Evolutionary conservation across 1,284 basidiomycete genomes (phyloP).

Genomic region (Sphagnurus paluster): DNA sequence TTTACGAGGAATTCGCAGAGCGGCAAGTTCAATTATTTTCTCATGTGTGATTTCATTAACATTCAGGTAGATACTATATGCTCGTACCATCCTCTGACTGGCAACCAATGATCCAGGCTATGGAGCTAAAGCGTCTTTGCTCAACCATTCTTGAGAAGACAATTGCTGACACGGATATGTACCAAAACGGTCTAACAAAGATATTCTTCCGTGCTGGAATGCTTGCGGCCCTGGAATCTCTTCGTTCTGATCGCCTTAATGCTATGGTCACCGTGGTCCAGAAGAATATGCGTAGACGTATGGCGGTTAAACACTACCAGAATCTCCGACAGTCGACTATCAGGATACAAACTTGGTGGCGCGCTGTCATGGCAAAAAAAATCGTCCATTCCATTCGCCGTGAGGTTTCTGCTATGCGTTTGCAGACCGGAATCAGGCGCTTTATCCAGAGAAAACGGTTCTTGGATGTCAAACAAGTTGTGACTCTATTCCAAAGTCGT

Average conservation of each 20-base stretch:
- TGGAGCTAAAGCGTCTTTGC: constrained; percentile 85
- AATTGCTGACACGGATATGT: constrained; percentile 93
- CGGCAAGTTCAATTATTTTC: constrained; percentile 52
- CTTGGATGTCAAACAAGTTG: constrained; percentile 59
- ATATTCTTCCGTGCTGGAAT: constrained; percentile 99
- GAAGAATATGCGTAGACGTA: constrained; percentile 90
- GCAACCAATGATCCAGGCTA: constrained; percentile 77
- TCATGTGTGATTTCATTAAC: constrained; percentile 15
- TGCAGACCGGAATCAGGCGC: constrained; percentile 77
- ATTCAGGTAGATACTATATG: constrained; percentile 85
- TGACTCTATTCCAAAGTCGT: constrained; percentile 86
- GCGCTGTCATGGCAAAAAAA: constrained; percentile 76
- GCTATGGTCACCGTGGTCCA: constrained; percentile 93
- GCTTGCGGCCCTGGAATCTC: constrained; percentile 94
- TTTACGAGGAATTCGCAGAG: constrained; percentile 98
- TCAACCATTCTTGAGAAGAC: constrained; percentile 83
- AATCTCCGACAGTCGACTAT: constrained; percentile 75
- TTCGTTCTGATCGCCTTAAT: constrained; percentile 87
- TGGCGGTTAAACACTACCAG: constrained; percentile 84
- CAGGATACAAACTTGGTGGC: constrained; percentile 93
- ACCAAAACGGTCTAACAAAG: constrained; percentile 95
- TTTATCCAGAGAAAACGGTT: constrained; percentile 78
- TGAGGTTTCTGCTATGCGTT: constrained; percentile 72
- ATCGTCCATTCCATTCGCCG: constrained; percentile 73
- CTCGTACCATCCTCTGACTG: constrained; percentile 87